Evolutionary conservation across 2,329 filamentous ascomycete genomes (phyloP).

Genomic region (Pseudocercospora macadamiae): DNA sequence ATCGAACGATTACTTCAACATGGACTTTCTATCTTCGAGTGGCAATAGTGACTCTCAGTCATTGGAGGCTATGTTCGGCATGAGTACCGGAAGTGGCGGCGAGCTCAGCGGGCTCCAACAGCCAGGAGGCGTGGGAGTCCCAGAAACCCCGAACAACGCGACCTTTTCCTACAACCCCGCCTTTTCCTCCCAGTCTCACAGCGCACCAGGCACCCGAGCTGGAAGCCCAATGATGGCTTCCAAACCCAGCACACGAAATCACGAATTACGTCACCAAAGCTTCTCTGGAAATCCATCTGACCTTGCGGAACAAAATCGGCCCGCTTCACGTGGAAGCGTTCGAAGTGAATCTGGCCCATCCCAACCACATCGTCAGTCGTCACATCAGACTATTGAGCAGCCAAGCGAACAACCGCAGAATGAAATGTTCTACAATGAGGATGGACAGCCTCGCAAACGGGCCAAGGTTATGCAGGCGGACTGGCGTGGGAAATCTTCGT

Average conservation of each 20-base stretch:
- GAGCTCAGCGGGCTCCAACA: conserved; percentile 27
- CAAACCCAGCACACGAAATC: conserved; percentile 39
- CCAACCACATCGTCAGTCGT: conserved; percentile 28
- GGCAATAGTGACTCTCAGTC: conserved; percentile 28
- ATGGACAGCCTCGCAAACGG: conserved; percentile 71
- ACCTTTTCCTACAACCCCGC: conserved; percentile 38
- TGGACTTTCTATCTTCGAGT: conserved; percentile 23
- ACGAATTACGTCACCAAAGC: conserved; percentile 39
- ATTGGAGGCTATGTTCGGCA: conserved; percentile 38
- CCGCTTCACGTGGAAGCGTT: conserved; percentile 38
- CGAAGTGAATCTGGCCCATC: conserved; percentile 38
- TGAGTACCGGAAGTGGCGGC: conserved; percentile 27
- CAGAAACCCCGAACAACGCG: conserved; percentile 37
- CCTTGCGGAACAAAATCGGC: conserved; percentile 36
- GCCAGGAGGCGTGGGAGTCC: conserved; percentile 33
- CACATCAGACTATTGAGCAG: conserved; percentile 26
- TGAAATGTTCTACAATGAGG: conserved; percentile 43
- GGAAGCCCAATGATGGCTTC: conserved; percentile 50
- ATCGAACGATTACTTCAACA: conserved; percentile 34
- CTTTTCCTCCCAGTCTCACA: conserved; percentile 37
- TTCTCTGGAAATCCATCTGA: conserved; percentile 33
- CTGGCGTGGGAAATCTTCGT: conserved; percentile 70
- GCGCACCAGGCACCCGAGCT: conserved; percentile 45
- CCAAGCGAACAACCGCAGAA: conserved; percentile 25
- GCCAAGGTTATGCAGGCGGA: conserved; percentile 75